A percentile compares a stretch with the other conserved stretches of the same genome.
These are phyloP conservation scores for Adenanthera pavonina DNA, from an alignment of 306 rosid genomes.

Conservation along the genomic window DNA sequence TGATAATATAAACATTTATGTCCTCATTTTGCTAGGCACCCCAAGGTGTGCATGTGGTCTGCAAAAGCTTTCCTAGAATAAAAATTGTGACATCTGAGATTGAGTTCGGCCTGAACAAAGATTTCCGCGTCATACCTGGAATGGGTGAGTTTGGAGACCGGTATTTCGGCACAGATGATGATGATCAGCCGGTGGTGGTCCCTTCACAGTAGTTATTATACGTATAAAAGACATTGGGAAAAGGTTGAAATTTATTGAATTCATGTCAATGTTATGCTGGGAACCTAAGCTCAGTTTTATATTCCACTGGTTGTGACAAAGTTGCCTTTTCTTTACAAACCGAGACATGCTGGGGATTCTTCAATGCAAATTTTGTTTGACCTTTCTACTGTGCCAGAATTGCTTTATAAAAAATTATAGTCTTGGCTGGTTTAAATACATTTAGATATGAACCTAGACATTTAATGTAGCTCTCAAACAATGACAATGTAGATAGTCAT, in stretches of 20 bases:
- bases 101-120: constrained; percentile 77
- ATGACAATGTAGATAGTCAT: too few species aligned
- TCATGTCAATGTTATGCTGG: constrained; percentile 36
- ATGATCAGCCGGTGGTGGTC: constrained; percentile 56
- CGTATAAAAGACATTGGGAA: background rate
- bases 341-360: constrained; percentile 18
- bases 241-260: constrained; percentile 42
- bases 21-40: constrained; percentile 74
- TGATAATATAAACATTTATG: constrained; percentile 18
- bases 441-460: constrained; percentile 8
- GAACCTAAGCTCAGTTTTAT: constrained; percentile 38
- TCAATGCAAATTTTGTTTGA: constrained; percentile 38
- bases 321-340: constrained; percentile 27
- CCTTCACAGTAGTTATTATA: constrained; percentile 49
- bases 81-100: constrained; percentile 98
- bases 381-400: constrained; percentile 18
- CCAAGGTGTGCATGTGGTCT: constrained; percentile 87
- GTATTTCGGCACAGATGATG: constrained; percentile 97
- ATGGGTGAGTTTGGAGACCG: constrained; percentile 99
- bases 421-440: constrained; percentile 19
- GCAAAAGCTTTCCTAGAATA: constrained; percentile 89
- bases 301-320: constrained; percentile 24
- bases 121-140: constrained; percentile 92
- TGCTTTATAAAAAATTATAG: background rate
- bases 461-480: background rate